Conservation (phyloP, 1,139 yeast genomes). For the Diutina pseudorugosa region DNA sequence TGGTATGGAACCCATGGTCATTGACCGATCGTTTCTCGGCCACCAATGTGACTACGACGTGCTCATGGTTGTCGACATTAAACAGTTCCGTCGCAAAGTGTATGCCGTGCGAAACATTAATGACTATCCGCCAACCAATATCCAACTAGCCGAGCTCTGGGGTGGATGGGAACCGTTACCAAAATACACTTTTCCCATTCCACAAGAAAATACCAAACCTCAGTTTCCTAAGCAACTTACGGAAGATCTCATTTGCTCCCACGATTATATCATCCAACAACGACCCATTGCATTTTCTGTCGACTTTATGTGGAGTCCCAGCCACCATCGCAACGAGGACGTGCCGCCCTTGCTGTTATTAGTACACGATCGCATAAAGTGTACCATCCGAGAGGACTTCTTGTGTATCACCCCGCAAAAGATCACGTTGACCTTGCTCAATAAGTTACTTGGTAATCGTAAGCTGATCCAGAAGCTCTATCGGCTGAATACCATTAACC, state of each 20-base stretch:
- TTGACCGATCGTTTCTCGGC: background rate
- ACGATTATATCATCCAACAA: background rate
- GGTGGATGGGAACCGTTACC: background rate
- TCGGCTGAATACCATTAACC: constrained; percentile 36
- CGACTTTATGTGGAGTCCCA: background rate
- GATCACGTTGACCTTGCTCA: constrained; percentile 10
- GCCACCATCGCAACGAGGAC: background rate
- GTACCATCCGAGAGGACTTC: constrained; percentile 20
- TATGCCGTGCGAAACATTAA: background rate
- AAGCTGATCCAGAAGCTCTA: constrained; percentile 61
- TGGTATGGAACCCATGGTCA: background rate
- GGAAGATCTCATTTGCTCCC: background rate
- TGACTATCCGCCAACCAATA: background rate
- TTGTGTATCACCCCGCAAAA: background rate
- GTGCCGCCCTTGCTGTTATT: constrained; percentile 14
- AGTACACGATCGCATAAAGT: constrained; percentile 28
- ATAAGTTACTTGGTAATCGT: constrained; percentile 73
- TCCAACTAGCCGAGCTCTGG: background rate
- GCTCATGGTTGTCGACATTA: background rate
- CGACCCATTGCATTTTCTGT: background rate
- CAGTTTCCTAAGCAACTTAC: background rate
- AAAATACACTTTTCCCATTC: background rate
- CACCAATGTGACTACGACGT: background rate
- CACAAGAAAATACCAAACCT: background rate
- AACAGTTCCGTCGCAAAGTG: background rate